Conservation (phyloP, 1,139 yeast genomes). For the Suhomyces terraborum region DNA sequence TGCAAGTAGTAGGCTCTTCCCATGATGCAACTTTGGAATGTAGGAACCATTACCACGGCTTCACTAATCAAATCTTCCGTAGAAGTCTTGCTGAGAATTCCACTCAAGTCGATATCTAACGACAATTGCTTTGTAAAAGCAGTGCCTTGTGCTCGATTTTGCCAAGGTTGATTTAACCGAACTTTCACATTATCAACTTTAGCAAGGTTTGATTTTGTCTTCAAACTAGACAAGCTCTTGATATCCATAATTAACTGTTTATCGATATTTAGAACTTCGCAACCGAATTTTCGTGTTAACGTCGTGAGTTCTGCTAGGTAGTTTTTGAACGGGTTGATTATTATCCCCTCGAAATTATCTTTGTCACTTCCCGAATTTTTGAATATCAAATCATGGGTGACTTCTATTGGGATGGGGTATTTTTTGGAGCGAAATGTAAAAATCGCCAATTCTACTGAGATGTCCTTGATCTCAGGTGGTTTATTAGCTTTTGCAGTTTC, state of each 20-base stretch:
- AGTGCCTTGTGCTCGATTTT: background rate
- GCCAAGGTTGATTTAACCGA: slow-evolving; percentile 12
- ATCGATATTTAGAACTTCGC: slow-evolving; percentile 19
- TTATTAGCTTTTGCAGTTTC: slow-evolving; percentile 10
- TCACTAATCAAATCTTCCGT: slow-evolving; percentile 17
- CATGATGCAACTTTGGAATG: slow-evolving; percentile 30
- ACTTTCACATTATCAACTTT: slow-evolving; percentile 18
- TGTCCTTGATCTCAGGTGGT: slow-evolving; percentile 25
- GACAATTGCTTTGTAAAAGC: slow-evolving; percentile 9
- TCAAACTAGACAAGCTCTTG: slow-evolving; percentile 24
- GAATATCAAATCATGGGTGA: slow-evolving; percentile 22
- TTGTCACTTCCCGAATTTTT: slow-evolving; percentile 18
- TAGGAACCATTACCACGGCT: slow-evolving; percentile 26
- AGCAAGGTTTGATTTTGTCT: slow-evolving; percentile 19
- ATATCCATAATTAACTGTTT: slow-evolving; percentile 23
- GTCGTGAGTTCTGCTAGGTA: slow-evolving; percentile 19
- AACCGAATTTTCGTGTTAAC: slow-evolving; percentile 17
- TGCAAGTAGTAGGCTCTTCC: slow-evolving; percentile 29
- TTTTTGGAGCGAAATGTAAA: slow-evolving; percentile 25
- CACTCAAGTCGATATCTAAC: slow-evolving; percentile 16
- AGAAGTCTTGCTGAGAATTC: slow-evolving; percentile 12
- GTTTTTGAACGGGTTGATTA: slow-evolving; percentile 22
- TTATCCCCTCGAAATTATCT: slow-evolving; percentile 22
- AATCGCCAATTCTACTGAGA: slow-evolving; percentile 23
- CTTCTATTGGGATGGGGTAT: slow-evolving; percentile 27